Conservation (phyloP, 345 rosid genomes). For the Theobroma cacao region DNA sequence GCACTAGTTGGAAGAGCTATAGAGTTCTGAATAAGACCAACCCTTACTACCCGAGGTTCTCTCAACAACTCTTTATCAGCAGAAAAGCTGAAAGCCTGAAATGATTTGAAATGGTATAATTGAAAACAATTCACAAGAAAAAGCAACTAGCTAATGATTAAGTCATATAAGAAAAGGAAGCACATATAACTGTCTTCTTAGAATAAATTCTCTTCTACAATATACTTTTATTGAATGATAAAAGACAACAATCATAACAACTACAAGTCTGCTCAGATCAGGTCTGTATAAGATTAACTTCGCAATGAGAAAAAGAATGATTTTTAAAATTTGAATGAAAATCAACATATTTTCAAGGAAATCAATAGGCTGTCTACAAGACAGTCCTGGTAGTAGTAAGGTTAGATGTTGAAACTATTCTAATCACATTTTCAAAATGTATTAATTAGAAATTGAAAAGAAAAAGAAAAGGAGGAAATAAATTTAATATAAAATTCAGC, state of each 20-base stretch:
- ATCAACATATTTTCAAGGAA: background rate
- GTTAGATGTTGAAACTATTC: background rate
- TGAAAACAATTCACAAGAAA: slow-evolving; percentile 5
- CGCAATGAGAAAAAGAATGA: background rate
- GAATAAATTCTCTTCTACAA: background rate
- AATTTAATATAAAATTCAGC: background rate
- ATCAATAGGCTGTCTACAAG: background rate
- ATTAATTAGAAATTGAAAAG: background rate
- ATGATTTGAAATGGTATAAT: slow-evolving; percentile 27
- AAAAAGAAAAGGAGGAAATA: background rate
- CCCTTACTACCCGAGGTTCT: slow-evolving; percentile 76
- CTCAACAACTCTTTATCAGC: slow-evolving; percentile 77
- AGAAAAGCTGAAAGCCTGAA: slow-evolving; percentile 64
- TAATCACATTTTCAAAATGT: background rate
- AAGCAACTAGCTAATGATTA: background rate
- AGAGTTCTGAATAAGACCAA: slow-evolving; percentile 88
- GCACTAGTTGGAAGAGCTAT: slow-evolving; percentile 80
- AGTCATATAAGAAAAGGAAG: background rate
- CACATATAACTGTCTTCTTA: background rate
- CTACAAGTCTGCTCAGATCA: background rate
- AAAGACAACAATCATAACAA: background rate
- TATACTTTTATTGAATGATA: background rate
- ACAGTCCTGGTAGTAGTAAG: background rate
- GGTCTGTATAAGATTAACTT: background rate
- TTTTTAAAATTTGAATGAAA: background rate